phyloP scores from a whole-genome alignment of 352 stramenopile species.

The Phytophthora pini region DNA sequence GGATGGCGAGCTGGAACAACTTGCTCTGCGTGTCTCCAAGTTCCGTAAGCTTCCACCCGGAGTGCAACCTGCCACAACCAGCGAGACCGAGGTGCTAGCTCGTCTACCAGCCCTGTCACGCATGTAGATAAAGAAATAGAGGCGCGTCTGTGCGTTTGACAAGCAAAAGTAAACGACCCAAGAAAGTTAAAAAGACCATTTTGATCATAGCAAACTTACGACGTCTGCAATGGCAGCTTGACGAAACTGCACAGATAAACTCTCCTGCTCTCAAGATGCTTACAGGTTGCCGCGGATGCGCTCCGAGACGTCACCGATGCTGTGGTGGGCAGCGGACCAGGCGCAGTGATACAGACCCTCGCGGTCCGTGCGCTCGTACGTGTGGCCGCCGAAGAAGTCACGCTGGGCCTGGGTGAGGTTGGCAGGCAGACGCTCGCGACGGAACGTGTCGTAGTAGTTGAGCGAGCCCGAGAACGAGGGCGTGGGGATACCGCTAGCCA shows the following conservation, averaged over 20 bases:
- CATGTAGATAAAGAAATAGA: slow-evolving; percentile 53
- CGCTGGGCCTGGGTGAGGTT: slow-evolving; percentile 99
- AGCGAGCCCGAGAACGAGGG: slow-evolving; percentile 94
- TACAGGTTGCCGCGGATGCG: slow-evolving; percentile 94
- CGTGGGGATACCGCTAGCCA: slow-evolving; percentile 93
- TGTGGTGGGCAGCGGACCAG: slow-evolving; percentile 98
- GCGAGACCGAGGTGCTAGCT: slow-evolving; percentile 68
- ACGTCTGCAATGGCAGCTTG: slow-evolving; percentile 25
- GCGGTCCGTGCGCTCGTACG: slow-evolving; percentile 96
- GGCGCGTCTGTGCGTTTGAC: neutral
- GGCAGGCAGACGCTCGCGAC: slow-evolving; percentile 93
- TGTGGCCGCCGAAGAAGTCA: slow-evolving; percentile 99
- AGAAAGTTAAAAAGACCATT: slow-evolving; percentile 36
- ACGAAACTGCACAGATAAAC: slow-evolving; percentile 18
- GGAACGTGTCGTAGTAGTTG: slow-evolving; percentile 99
- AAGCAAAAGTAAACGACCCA: slow-evolving; percentile 2
- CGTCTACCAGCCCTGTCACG: slow-evolving; percentile 74
- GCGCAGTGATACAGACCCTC: slow-evolving; percentile 97
- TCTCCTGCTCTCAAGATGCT: slow-evolving; percentile 28
- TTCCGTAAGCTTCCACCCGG: slow-evolving; percentile 77
- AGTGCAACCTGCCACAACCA: slow-evolving; percentile 43
- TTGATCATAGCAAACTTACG: slow-evolving; percentile 42
- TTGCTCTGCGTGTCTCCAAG: slow-evolving; percentile 68
- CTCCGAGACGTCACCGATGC: slow-evolving; percentile 95
- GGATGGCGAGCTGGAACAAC: slow-evolving; percentile 65